Evolutionary conservation across 768 basidiomycete species (phyloP).

Genomic region (Sistotremastrum suecicum): DNA sequence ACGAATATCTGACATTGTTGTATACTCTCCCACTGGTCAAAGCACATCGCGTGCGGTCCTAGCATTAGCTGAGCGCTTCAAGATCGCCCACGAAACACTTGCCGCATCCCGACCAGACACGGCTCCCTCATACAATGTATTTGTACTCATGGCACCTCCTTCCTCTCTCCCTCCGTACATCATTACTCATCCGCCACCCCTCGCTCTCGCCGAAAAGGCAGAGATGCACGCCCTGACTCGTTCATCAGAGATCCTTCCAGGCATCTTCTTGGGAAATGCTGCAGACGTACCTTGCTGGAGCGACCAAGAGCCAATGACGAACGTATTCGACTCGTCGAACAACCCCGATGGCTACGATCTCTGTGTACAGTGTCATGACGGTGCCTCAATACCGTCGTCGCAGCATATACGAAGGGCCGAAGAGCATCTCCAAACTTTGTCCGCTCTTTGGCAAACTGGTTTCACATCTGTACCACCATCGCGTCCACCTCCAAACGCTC

Average conservation of each 20-base stretch:
- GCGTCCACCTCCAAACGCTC: constrained; percentile 59
- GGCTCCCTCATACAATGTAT: constrained; percentile 48
- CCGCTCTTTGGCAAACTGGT: constrained; percentile 39
- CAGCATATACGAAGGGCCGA: constrained; percentile 60
- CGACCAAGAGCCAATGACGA: no score
- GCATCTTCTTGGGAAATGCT: constrained; percentile 66
- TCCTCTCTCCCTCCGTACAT: constrained; percentile 21
- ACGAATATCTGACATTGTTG: constrained; percentile 77
- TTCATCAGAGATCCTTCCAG: constrained; percentile 61
- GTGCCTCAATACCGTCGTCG: constrained; percentile 57
- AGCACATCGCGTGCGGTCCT: constrained; percentile 36
- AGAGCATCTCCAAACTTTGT: constrained; percentile 55
- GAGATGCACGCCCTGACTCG: constrained; percentile 84
- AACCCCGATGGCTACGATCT: constrained; percentile 59
- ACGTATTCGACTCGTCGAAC: constrained; percentile 25
- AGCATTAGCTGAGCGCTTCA: constrained; percentile 51
- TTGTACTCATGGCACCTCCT: constrained; percentile 48
- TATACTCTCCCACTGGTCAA: constrained; percentile 65
- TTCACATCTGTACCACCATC: constrained; percentile 23
- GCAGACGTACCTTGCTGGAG: constrained; percentile 55
- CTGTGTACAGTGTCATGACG: constrained; percentile 79
- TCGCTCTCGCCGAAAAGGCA: constrained; percentile 44
- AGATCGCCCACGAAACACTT: constrained; percentile 46
- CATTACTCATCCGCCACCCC: constrained; percentile 15
- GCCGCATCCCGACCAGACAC: constrained; percentile 14